phyloP scores from a whole-genome alignment of 2,329 filamentous ascomycete genomes.

The Penicillium occitanis region DNA sequence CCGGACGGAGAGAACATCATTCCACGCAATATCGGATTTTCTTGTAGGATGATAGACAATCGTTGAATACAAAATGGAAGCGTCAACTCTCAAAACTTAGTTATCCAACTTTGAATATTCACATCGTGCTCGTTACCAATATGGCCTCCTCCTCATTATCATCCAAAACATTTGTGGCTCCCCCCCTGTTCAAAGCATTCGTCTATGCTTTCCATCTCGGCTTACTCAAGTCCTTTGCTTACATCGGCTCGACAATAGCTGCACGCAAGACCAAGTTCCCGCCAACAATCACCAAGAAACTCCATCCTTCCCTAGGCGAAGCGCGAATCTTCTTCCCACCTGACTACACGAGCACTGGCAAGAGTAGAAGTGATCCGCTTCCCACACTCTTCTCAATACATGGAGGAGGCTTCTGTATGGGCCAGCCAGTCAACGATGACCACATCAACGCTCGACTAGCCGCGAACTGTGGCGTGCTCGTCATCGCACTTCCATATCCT shows the following conservation, averaged over 20 bases:
- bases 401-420: background rate
- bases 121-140: background rate
- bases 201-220: background rate
- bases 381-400: background rate
- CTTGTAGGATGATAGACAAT: background rate
- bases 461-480: background rate
- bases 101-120: background rate
- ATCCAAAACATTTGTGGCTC: background rate
- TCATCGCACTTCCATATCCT: background rate
- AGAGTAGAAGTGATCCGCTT: background rate
- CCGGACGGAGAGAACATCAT: background rate
- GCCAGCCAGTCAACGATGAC: background rate
- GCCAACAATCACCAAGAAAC: background rate
- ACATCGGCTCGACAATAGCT: background rate
- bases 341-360: background rate
- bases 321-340: background rate
- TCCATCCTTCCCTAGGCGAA: background rate
- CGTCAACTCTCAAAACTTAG: background rate
- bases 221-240: background rate
- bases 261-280: background rate
- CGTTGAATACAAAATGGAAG: background rate
- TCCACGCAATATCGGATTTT: background rate
- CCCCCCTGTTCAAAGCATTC: background rate
- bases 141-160: background rate
- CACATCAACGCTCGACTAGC: background rate